These are phyloP conservation scores for Pestalotiopsis sp. DNA, from an alignment of 2,329 filamentous ascomycete genomes.

Conservation along the genomic window DNA sequence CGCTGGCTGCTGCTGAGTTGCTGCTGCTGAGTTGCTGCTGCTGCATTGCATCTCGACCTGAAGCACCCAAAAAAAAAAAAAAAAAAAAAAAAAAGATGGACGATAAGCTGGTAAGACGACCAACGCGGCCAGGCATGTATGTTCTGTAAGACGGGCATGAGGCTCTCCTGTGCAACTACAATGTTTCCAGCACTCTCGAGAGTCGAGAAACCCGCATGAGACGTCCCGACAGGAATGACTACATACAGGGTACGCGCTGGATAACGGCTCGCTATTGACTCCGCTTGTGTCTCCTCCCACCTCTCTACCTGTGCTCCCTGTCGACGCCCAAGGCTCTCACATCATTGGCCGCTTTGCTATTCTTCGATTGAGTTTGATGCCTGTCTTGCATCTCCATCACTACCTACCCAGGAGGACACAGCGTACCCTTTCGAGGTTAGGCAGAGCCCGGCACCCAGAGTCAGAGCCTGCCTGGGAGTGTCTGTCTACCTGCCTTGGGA, in stretches of 20 bases:
- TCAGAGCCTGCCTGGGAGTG: not conserved
- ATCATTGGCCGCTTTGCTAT: not conserved
- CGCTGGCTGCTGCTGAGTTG: conserved; percentile 11
- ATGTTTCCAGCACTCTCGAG: not conserved
- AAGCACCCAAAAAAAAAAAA: conserved; percentile 13
- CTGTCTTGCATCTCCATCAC: not conserved
- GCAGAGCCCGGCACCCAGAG: not conserved
- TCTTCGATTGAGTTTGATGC: not conserved
- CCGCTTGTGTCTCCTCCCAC: not conserved
- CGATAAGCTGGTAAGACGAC: not conserved
- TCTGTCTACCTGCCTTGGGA: conserved; percentile 2
- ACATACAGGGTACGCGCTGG: not conserved
- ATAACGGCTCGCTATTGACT: not conserved
- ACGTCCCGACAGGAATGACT: not conserved
- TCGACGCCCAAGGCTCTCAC: not conserved
- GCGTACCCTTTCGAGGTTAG: not conserved
- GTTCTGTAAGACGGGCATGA: not conserved
- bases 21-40: conserved; percentile 4
- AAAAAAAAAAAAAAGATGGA: conserved; percentile 4
- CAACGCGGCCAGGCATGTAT: not conserved
- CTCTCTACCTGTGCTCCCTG: not conserved
- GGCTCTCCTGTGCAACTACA: not conserved
- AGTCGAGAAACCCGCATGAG: not conserved
- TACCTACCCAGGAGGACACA: not conserved
- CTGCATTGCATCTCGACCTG: conserved; percentile 20